These are phyloP conservation scores for Beauveria bassiana DNA, from an alignment of 2,329 filamentous ascomycete genomes.

Conservation along the genomic window DNA sequence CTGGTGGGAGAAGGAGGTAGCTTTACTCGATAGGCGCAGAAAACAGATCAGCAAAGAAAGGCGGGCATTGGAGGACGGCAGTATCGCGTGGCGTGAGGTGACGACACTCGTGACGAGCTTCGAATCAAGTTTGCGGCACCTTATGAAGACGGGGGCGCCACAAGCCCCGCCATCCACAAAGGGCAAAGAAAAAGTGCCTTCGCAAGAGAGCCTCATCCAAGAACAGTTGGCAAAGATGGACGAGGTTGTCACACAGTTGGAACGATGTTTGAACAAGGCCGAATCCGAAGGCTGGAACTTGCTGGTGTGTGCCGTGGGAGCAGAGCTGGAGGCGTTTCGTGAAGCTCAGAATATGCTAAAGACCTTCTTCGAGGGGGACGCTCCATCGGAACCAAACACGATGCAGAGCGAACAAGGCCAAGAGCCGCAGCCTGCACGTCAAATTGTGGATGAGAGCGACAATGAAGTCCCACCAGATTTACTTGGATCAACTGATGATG, in stretches of 20 bases:
- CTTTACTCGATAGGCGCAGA: constrained; percentile 46
- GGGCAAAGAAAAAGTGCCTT: constrained; percentile 23
- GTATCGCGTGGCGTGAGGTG: constrained; percentile 56
- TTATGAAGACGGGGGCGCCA: constrained; percentile 34
- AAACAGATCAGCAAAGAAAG: constrained; percentile 52
- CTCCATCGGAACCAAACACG: constrained; percentile 8
- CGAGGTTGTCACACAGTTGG: constrained; percentile 45
- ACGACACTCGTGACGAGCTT: constrained; percentile 54
- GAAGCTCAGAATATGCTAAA: constrained; percentile 52
- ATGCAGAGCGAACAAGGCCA: background rate
- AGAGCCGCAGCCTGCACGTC: background rate
- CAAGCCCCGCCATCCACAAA: constrained; percentile 14
- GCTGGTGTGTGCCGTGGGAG: constrained; percentile 66
- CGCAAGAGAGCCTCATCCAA: constrained; percentile 32
- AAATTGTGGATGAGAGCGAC: constrained; percentile 15
- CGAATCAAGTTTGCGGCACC: constrained; percentile 52
- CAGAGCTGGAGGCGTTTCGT: constrained; percentile 60
- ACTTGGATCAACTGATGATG: constrained; percentile 26
- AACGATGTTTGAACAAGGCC: constrained; percentile 44
- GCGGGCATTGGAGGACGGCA: constrained; percentile 59
- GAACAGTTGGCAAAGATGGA: constrained; percentile 49
- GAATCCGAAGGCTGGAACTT: constrained; percentile 63
- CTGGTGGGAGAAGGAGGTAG: constrained; percentile 61
- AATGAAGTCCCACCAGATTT: constrained; percentile 21
- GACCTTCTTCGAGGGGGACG: constrained; percentile 11